A percentile compares a stretch with the other conserved stretches of the same genome.
These are phyloP conservation scores for Xylaria curta DNA, from an alignment of 495 filamentous ascomycete species.

Conservation along the genomic window DNA sequence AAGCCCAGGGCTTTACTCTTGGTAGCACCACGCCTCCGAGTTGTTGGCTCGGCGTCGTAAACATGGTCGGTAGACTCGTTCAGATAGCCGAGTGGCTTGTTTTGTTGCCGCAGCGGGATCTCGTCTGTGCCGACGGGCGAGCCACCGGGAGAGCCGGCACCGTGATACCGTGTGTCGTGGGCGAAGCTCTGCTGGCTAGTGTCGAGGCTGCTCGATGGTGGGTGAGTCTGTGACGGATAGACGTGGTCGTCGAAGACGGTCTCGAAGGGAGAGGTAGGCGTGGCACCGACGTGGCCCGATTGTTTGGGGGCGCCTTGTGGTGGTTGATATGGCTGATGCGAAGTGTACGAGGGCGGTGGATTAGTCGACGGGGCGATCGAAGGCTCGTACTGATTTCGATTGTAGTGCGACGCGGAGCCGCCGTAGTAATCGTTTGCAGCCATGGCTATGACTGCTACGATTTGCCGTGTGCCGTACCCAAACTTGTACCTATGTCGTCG, in stretches of 20 bases:
- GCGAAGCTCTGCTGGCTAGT: conserved; percentile 51
- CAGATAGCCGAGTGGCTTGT: conserved; percentile 42
- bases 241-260: conserved; percentile 67
- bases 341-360: conserved; percentile 40
- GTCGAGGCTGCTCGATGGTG: conserved; percentile 35
- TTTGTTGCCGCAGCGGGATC: conserved; percentile 67
- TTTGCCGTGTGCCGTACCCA: background rate
- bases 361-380: conserved; percentile 32
- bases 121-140: conserved; percentile 60
- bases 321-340: conserved; percentile 25
- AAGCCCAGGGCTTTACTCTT: conserved; percentile 47
- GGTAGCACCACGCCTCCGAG: conserved; percentile 31
- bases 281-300: conserved; percentile 35
- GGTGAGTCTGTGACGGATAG: conserved; percentile 59
- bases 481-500: background rate
- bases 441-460: conserved; percentile 65
- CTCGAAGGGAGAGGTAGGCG: conserved; percentile 57
- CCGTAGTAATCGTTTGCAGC: conserved; percentile 85
- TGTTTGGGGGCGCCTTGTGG: conserved; percentile 41
- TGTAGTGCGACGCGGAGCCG: conserved; percentile 51
- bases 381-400: conserved; percentile 33
- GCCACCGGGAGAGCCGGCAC: conserved; percentile 47
- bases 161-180: conserved; percentile 63
- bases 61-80: conserved; percentile 58
- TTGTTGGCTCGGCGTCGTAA: conserved; percentile 49